phyloP scores from a whole-genome alignment of 2,329 filamentous ascomycete genomes.

The Fusarium nanum region DNA sequence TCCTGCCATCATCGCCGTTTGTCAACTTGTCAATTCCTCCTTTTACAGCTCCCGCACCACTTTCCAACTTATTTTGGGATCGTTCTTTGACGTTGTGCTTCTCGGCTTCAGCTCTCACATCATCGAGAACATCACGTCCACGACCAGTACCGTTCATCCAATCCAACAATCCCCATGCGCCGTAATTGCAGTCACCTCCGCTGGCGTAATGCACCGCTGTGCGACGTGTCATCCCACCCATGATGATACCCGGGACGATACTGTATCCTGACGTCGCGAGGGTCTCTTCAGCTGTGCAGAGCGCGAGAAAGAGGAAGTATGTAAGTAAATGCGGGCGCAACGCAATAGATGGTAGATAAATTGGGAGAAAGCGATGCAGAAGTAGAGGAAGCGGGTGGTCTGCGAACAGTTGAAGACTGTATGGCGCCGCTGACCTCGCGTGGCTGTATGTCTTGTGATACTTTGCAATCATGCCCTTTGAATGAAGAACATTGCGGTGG shows the following conservation, averaged over 20 bases:
- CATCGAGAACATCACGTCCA: conserved; percentile 64
- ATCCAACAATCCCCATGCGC: conserved; percentile 71
- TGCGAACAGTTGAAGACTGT: conserved; percentile 71
- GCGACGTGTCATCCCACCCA: conserved; percentile 61
- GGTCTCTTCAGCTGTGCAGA: conserved; percentile 75
- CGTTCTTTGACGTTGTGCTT: conserved; percentile 64
- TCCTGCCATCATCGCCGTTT: conserved; percentile 42
- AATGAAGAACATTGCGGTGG: conserved; percentile 79
- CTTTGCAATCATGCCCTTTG: conserved; percentile 51
- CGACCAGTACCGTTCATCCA: conserved; percentile 68
- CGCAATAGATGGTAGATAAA: conserved; percentile 72
- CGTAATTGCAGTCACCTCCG: conserved; percentile 68
- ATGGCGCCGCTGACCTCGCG: conserved; percentile 65
- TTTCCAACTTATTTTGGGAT: conserved; percentile 49
- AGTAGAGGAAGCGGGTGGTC: conserved; percentile 76
- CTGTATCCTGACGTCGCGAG: conserved; percentile 76
- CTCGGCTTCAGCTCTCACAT: conserved; percentile 66
- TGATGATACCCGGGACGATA: conserved; percentile 64
- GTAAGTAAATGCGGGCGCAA: conserved; percentile 79
- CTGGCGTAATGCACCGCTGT: conserved; percentile 66
- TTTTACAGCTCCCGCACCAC: conserved; percentile 51
- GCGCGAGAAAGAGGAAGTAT: conserved; percentile 71
- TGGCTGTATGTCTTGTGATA: conserved; percentile 63
- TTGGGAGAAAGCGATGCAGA: conserved; percentile 71
- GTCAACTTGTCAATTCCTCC: conserved; percentile 49